Percentiles rank a stretch among this genome's conserved stretches.
phyloP scores from a whole-genome alignment of 805 yeast genomes.

The Teunomyces gatunensis region DNA sequence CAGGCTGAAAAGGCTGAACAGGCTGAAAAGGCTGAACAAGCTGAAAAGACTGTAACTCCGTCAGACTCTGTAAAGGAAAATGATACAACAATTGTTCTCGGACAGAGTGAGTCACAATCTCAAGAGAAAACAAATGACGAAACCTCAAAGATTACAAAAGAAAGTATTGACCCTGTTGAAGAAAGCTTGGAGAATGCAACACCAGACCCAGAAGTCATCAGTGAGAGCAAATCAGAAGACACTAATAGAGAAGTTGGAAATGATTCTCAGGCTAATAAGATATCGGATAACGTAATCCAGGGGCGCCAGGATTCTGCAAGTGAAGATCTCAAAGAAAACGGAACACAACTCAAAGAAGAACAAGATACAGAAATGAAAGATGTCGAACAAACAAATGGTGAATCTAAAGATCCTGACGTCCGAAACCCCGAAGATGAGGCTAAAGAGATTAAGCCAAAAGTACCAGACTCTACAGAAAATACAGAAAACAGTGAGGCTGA shows the following conservation, averaged over 20 bases:
- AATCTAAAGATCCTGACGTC: neutral
- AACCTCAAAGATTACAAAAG: no score
- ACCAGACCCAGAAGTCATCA: no score
- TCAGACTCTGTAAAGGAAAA: neutral
- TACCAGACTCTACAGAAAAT: neutral
- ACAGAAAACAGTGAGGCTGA: neutral
- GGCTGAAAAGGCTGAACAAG: neutral
- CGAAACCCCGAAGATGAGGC: no score
- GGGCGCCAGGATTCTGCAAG: neutral
- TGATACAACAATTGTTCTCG: neutral
- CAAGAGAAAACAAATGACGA: no score
- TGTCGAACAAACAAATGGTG: neutral
- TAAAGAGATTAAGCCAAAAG: neutral
- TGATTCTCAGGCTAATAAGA: no score
- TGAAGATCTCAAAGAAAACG: neutral
- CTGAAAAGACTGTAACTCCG: neutral
- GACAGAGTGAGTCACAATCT: no score
- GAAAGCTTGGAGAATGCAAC: no score
- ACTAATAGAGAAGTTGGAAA: no score
- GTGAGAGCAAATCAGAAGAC: no score
- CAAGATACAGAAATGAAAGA: conserved; percentile 18
- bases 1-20: conserved; percentile 9
- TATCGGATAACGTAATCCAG: no score
- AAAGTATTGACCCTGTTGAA: no score
- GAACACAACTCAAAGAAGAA: neutral